Evolutionary conservation across 768 basidiomycete genomes (phyloP), one percentile per base, ranked within the genome.

Genomic region (Tephrocybe rancida): DNA sequence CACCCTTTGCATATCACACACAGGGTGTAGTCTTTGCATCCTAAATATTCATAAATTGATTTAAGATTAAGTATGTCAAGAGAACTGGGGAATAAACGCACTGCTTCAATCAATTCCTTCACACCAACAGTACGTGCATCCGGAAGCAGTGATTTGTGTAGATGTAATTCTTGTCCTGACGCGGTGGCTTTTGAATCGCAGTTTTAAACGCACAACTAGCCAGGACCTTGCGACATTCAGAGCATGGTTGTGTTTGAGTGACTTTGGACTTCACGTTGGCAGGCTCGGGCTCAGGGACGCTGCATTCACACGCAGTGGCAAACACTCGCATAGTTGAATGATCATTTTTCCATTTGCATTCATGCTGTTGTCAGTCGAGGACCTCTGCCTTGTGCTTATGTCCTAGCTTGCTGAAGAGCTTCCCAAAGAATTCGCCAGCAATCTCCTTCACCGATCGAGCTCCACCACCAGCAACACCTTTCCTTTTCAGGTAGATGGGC

Each of bases 1-100:
- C 54, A 30, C 54, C 57, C 27, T 56, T 30, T 9, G 50, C 54
- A 55, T 47, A 57, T 9, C 51, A 37, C 11, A 58, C 48, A 42
- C 25, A 58, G 6, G 57, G 35, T 30, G 13, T 30, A 30, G 29
- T 30, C 29, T 30, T 30, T 37, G 35, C 35, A 37, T 37, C 35
- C 35, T 37, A 37, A 5, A 37, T 37, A 37, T 30, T 30, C 29
- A 30, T 30, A n/a, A n/a, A n/a, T 8, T 37, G 16, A 9, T 13
- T 37, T 16, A 37, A 16, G 10, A 37, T 16, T 16, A 37, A 16
- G n/a, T n/a, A n/a, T n/a, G n/a, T 37, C n/a, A 37, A 37, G 11
- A 37, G 35, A 37, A 37, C 4, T 9, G 35, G n/a, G 35, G n/a
- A 4, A 37, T 13, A 13, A 16, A 37, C 35, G 14, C 14, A 37